These are phyloP conservation scores for Ramularia endophylla DNA, from an alignment of 2,329 filamentous ascomycete genomes.

Conservation along the genomic window DNA sequence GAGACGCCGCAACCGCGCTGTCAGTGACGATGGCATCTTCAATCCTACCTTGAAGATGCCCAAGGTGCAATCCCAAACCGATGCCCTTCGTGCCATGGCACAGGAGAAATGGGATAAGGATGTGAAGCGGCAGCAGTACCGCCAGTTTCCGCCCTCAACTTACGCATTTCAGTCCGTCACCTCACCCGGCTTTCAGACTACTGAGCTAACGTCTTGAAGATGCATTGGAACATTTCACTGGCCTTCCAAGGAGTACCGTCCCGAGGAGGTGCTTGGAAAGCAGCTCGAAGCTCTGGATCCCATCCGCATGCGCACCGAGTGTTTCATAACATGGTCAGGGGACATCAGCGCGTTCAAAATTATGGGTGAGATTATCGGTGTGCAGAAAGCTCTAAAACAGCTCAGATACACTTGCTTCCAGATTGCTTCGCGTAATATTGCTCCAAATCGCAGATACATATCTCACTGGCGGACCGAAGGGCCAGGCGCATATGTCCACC, in stretches of 20 bases:
- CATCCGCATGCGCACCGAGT: slow-evolving; percentile 37
- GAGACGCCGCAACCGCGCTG: too few relatives aligned
- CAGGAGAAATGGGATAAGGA: slow-evolving; percentile 23
- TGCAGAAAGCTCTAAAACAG: slow-evolving; percentile 28
- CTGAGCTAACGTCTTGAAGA: too few relatives aligned
- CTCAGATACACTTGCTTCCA: slow-evolving; percentile 35
- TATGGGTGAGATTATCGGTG: slow-evolving; percentile 23
- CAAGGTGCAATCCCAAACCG: too few relatives aligned
- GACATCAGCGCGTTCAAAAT: slow-evolving; percentile 24
- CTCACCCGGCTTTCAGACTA: too few relatives aligned
- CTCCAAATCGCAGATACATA: slow-evolving; percentile 22
- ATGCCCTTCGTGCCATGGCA: slow-evolving; percentile 13
- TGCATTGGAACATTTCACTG: slow-evolving; percentile 39
- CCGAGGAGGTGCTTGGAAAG: slow-evolving; percentile 37
- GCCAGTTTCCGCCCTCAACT: slow-evolving; percentile 21
- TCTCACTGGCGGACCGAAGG: slow-evolving; percentile 17
- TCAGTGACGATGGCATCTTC: too few relatives aligned
- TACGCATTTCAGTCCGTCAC: slow-evolving; percentile 12
- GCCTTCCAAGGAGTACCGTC: slow-evolving; percentile 38
- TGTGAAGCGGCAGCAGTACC: slow-evolving; percentile 20
- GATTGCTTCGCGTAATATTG: slow-evolving; percentile 29
- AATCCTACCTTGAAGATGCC: too few relatives aligned
- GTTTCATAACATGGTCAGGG: slow-evolving; percentile 34
- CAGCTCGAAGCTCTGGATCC: slow-evolving; percentile 41
- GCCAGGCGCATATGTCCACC: slow-evolving; percentile 10